phyloP scores from a whole-genome alignment of 768 basidiomycete genomes.

The Leccinum pellstonianum region DNA sequence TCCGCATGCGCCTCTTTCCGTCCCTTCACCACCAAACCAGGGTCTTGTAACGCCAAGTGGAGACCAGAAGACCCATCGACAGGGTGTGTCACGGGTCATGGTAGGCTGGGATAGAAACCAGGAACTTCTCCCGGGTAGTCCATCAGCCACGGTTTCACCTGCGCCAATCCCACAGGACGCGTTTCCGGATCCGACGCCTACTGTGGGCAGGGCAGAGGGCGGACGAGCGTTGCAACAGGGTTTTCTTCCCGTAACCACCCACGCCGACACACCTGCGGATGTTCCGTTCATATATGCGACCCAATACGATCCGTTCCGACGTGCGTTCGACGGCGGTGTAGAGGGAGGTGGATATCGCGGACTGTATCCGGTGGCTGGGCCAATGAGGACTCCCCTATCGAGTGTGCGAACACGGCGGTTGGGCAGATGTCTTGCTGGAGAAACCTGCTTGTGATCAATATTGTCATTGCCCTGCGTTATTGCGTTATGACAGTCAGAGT shows the following conservation, averaged over 20 bases:
- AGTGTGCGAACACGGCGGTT: constrained; percentile 19
- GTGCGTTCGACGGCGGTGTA: constrained; percentile 12
- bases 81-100: constrained; percentile 6
- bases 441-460: constrained; percentile 14
- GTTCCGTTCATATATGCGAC: constrained; percentile 2
- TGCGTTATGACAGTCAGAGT: neutral
- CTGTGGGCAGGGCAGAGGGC: neutral
- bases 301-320: constrained; percentile 25
- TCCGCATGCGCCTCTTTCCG: neutral
- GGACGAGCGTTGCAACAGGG: neutral
- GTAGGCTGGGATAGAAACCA: constrained; percentile 23
- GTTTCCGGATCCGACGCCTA: constrained; percentile 24
- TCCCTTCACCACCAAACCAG: neutral
- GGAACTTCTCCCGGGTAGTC: constrained; percentile 14
- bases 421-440: constrained; percentile 14
- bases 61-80: neutral
- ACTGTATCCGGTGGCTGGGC: constrained; percentile 10
- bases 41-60: neutral
- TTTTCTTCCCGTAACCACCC: neutral
- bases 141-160: neutral
- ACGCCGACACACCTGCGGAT: neutral
- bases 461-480: neutral
- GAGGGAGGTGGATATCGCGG: constrained; percentile 1
- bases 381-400: constrained; percentile 1
- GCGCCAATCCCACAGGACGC: constrained; percentile 19